These are phyloP conservation scores for Catenaria anguillulae DNA, from an alignment of 371 early-diverging fungal species.

Conservation along the genomic window DNA sequence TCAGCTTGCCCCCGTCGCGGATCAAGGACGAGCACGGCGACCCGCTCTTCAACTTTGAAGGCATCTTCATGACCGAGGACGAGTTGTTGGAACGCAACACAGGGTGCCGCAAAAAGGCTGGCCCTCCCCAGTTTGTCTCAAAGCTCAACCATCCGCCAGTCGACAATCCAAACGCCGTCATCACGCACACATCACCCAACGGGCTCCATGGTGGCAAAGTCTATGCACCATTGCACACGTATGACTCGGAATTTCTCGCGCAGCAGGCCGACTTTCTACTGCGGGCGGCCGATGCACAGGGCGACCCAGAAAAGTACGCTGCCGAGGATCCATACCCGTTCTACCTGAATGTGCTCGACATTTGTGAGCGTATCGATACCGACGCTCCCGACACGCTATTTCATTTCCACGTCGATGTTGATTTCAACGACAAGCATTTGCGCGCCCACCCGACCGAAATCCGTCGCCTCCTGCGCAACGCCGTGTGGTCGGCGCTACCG, in stretches of 20 bases:
- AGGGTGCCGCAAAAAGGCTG: too few species aligned
- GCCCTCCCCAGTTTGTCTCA: too few species aligned
- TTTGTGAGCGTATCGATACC: background rate
- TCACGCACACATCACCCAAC: conserved; percentile 1
- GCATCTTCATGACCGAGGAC: too few species aligned
- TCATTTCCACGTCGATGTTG: background rate
- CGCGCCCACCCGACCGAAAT: background rate
- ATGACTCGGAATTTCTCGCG: background rate
- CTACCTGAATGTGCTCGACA: background rate
- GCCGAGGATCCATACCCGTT: background rate
- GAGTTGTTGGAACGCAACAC: too few species aligned
- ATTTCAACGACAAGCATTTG: background rate
- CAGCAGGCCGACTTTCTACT: background rate
- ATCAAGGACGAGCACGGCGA: too few species aligned
- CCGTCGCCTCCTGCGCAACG: background rate
- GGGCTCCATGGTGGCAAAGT: conserved; percentile 1
- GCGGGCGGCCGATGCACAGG: background rate
- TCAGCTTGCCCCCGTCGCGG: too few species aligned
- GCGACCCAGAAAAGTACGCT: background rate
- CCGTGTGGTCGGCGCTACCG: background rate
- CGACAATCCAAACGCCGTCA: background rate
- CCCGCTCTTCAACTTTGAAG: too few species aligned
- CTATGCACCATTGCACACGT: background rate
- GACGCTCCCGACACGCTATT: background rate
- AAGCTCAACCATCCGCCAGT: too few species aligned